phyloP scores from a whole-genome alignment of 371 early-diverging fungal species.

The Mucor ambiguus region DNA sequence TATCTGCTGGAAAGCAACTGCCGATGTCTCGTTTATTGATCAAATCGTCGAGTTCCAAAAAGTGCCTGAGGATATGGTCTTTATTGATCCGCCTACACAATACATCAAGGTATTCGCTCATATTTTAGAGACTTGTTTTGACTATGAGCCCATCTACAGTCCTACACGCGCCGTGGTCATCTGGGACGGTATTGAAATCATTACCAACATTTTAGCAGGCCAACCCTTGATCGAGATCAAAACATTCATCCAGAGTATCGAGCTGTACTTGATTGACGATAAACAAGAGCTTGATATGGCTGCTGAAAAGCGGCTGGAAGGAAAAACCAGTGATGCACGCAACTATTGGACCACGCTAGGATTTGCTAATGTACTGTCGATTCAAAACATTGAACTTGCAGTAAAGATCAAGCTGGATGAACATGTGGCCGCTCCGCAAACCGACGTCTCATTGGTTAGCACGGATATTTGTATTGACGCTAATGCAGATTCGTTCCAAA shows the following conservation, averaged over 20 bases:
- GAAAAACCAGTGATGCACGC: conserved; percentile 25
- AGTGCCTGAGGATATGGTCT: conserved; percentile 50
- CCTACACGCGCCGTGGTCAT: conserved; percentile 51
- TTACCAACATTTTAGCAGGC: conserved; percentile 52
- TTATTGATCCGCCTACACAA: conserved; percentile 52
- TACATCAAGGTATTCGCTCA: conserved; percentile 52
- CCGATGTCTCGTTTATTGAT: conserved; percentile 44
- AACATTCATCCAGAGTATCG: conserved; percentile 38
- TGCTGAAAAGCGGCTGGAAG: conserved; percentile 11
- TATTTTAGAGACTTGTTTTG: conserved; percentile 52
- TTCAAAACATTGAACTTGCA: conserved; percentile 45
- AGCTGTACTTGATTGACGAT: conserved; percentile 51
- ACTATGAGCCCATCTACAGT: conserved; percentile 56
- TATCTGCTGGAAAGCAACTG: conserved; percentile 48
- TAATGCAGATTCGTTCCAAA: conserved; percentile 76
- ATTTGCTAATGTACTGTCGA: conserved; percentile 33
- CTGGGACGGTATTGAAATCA: conserved; percentile 59
- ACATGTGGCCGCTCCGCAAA: conserved; percentile 18
- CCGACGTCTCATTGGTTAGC: conserved; percentile 17
- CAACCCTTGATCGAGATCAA: conserved; percentile 53
- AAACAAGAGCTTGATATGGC: conserved; percentile 18
- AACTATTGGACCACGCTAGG: conserved; percentile 49
- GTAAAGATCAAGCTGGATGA: conserved; percentile 44
- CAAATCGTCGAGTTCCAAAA: conserved; percentile 50
- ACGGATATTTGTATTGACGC: conserved; percentile 55